phyloP scores from a whole-genome alignment of 2,329 filamentous ascomycete species.

The Nigrograna mackinnonii region DNA sequence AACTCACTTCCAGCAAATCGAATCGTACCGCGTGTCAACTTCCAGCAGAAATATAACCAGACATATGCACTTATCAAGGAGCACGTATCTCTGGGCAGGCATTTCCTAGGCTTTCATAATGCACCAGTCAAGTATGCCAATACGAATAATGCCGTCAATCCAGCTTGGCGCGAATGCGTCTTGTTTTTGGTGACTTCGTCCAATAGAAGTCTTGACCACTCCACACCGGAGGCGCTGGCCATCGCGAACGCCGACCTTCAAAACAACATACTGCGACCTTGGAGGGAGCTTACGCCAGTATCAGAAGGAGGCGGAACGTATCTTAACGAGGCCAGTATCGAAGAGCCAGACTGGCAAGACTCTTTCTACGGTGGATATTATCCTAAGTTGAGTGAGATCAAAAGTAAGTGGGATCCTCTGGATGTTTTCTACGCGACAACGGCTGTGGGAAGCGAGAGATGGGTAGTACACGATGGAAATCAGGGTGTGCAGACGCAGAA shows the following conservation, averaged over 20 bases:
- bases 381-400: conserved; percentile 21
- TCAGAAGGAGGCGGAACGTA: conserved; percentile 35
- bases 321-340: conserved; percentile 36
- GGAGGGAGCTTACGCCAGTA: conserved; percentile 24
- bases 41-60: conserved; percentile 27
- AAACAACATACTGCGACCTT: conserved; percentile 22
- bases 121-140: conserved; percentile 24
- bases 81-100: too few relatives aligned
- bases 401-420: conserved; percentile 27
- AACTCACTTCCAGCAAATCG: too few relatives aligned
- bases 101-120: too few relatives aligned
- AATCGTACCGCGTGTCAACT: conserved; percentile 35
- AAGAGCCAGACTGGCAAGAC: conserved; percentile 28
- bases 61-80: conserved; percentile 22
- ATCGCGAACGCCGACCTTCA: conserved; percentile 23
- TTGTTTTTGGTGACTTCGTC: conserved; percentile 31
- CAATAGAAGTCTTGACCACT: conserved; percentile 17
- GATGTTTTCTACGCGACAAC: conserved; percentile 30
- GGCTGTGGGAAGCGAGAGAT: conserved; percentile 27
- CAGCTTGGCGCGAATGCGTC: conserved; percentile 22
- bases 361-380: conserved; percentile 32
- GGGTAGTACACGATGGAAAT: conserved; percentile 24
- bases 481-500: conserved; percentile 28
- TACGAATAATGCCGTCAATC: conserved; percentile 20
- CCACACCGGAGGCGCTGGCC: conserved; percentile 17